Evolutionary conservation across 192 early-diverging fungal species (phyloP).

Genomic region (Gaertneriomyces semiglobifer): DNA sequence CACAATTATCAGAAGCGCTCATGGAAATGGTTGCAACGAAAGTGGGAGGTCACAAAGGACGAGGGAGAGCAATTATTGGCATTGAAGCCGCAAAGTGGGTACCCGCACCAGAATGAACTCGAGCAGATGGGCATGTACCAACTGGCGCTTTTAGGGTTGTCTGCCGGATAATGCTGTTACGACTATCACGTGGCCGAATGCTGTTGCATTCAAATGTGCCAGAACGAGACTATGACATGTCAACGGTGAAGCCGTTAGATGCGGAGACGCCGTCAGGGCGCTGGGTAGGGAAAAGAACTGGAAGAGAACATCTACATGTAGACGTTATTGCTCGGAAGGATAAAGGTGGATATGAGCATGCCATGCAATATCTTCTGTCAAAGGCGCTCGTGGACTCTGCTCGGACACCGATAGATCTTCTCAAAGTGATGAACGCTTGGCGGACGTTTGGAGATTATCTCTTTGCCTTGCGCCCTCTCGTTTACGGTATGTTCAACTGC

Average conservation of each 20-base stretch:
- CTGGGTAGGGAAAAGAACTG: slow-evolving; percentile 56
- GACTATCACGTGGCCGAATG: slow-evolving; percentile 54
- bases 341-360: slow-evolving; percentile 26
- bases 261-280: slow-evolving; percentile 6
- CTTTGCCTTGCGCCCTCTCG: slow-evolving; percentile 79
- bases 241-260: slow-evolving; percentile 20
- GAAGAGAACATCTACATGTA: slow-evolving; percentile 44
- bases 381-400: slow-evolving; percentile 62
- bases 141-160: slow-evolving; percentile 32
- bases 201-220: slow-evolving; percentile 56
- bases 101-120: neutral
- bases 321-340: slow-evolving; percentile 30
- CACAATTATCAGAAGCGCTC: slow-evolving; percentile 71
- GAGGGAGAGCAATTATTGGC: slow-evolving; percentile 59
- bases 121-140: slow-evolving; percentile 7
- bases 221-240: slow-evolving; percentile 66
- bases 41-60: slow-evolving; percentile 54
- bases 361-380: slow-evolving; percentile 33
- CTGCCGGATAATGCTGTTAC: slow-evolving; percentile 51
- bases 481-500: slow-evolving; percentile 62
- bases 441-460: slow-evolving; percentile 69
- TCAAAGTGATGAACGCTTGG: slow-evolving; percentile 49
- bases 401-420: slow-evolving; percentile 64
- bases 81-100: slow-evolving; percentile 70
- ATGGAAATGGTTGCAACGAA: slow-evolving; percentile 76